These are phyloP conservation scores for Pseudopyrenochaeta lycopersici DNA, from an alignment of 2,329 filamentous ascomycete species.

Conservation along the genomic window DNA sequence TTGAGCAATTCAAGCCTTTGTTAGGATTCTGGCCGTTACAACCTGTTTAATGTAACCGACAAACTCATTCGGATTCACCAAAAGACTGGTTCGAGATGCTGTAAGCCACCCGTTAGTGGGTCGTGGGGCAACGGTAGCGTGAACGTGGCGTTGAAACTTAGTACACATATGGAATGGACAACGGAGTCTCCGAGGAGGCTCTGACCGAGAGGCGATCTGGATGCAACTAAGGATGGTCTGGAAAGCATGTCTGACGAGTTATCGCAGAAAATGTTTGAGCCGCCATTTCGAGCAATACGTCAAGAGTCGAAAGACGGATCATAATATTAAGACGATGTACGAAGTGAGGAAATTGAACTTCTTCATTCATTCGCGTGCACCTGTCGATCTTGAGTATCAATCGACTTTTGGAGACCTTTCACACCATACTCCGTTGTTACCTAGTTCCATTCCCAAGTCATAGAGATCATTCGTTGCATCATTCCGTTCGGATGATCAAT, in stretches of 20 bases:
- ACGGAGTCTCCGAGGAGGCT: neutral
- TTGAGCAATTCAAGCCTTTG: too few species aligned
- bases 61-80: neutral
- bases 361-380: neutral
- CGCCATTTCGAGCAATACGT: neutral
- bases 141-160: neutral
- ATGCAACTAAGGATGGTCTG: too few species aligned
- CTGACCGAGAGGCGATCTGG: neutral
- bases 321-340: neutral
- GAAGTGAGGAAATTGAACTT: neutral
- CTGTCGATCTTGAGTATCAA: neutral
- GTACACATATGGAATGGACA: neutral
- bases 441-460: neutral
- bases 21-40: too few species aligned
- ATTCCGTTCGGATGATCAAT: neutral
- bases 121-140: neutral
- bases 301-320: neutral
- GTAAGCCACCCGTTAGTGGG: neutral
- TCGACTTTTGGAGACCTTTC: neutral
- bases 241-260: too few species aligned
- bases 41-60: too few species aligned
- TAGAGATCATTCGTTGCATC: constrained; percentile 1
- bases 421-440: neutral
- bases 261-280: neutral
- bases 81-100: neutral